Evolutionary conservation across 2,329 filamentous ascomycete genomes (phyloP), one percentile per base, ranked within the genome.

Genomic region (Hypoxylon sp.): DNA sequence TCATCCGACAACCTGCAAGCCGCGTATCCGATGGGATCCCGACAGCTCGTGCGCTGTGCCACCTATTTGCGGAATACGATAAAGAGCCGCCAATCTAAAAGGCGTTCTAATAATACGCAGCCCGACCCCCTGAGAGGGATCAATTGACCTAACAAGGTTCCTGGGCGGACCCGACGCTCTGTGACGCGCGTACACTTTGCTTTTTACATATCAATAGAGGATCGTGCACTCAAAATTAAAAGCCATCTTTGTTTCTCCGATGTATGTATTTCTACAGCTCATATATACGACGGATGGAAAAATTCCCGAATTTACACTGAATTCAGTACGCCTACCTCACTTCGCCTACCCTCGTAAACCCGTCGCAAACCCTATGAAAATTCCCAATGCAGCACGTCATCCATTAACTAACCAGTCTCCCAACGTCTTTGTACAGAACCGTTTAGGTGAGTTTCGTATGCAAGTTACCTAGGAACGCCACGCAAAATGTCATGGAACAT

Each of bases 381-480:
- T 25, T 43, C 38, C 38, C 23, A 51, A 51, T 51, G 48, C 48
- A 32, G 48, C 48, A 2, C 34, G 43, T 61, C 59, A 51, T 52
- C 45, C 17, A 9, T 34, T 5, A 17, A 59, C 46, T 21, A 57
- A n/a, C 38, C 41, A 46, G 23, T n/a, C 36, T 43, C 38, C 41
- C 25, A 43, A 32, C 43, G 13, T 60, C 32, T 48, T 36, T 46
- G n/a, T 34, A 41, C 38, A 17, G 17, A 43, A 43, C n/a, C 17
- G 17, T 43, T 19, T 21, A 43, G 38, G 38, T 43, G 38, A 21
- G 55, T 43, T 49, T 68, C 56, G 48, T 68, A 68, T 68, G 65
- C 60, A 68, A 68, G 38, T 43, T 43, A 43, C 46, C 65, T 61
- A 50, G 50, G 60, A 68, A 68, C 65, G 65, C 65, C 65, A 61